phyloP scores from a whole-genome alignment of 257 asterid species.

The Przewalskia tangutica region DNA sequence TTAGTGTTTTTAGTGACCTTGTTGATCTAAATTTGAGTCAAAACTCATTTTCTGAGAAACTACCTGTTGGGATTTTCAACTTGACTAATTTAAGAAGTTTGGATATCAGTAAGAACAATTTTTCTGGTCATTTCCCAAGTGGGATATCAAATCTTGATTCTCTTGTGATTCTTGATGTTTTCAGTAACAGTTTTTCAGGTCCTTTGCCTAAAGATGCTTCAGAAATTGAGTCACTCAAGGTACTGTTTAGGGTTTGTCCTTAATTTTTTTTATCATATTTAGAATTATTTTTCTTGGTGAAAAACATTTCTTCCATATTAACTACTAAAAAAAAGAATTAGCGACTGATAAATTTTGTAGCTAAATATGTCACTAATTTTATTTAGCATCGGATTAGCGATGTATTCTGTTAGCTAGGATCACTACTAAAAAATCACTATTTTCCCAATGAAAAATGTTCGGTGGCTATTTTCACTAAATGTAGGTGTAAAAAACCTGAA shows the following conservation, averaged over 20 bases:
- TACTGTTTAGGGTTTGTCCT: slow-evolving; percentile 11
- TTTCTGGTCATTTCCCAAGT: slow-evolving; percentile 75
- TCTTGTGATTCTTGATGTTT: slow-evolving; percentile 75
- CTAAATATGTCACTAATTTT: too few relatives aligned
- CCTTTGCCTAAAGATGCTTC: slow-evolving; percentile 61
- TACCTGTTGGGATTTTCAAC: slow-evolving; percentile 55
- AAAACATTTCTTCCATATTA: background rate
- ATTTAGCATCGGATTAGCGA: too few relatives aligned
- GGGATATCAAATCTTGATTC: slow-evolving; percentile 49
- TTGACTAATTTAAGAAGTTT: slow-evolving; percentile 41
- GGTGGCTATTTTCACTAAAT: too few relatives aligned
- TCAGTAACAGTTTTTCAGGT: slow-evolving; percentile 93
- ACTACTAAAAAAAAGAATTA: too few relatives aligned
- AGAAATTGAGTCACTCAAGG: slow-evolving; percentile 33
- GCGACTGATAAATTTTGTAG: too few relatives aligned
- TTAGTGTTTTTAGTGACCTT: slow-evolving; percentile 42
- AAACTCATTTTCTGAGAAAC: slow-evolving; percentile 57
- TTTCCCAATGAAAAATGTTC: too few relatives aligned
- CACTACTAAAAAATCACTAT: too few relatives aligned
- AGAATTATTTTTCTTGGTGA: background rate
- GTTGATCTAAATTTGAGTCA: slow-evolving; percentile 61
- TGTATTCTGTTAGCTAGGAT: too few relatives aligned
- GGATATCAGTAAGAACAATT: slow-evolving; percentile 87
- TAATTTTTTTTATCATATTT: too few relatives aligned
- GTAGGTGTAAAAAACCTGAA: too few relatives aligned